Conservation (phyloP, 768 basidiomycete species). For the Tricholoma saponaceum region DNA sequence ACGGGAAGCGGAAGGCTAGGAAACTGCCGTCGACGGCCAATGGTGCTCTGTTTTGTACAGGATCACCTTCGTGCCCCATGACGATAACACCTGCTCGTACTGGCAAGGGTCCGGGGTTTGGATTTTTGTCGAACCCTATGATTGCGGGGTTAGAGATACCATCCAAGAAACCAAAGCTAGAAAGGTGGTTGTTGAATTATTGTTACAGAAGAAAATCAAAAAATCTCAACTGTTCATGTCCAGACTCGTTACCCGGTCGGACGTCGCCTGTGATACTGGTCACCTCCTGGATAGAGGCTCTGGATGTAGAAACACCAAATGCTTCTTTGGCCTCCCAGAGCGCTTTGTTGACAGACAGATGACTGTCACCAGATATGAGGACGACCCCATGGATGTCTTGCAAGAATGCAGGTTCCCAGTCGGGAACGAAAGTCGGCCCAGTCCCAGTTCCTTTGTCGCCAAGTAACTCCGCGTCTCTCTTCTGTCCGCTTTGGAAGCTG, state of each 20-base stretch:
- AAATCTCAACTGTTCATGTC: slow-evolving; percentile 40
- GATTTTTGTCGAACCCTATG: slow-evolving; percentile 32
- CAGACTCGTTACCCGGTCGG: slow-evolving; percentile 37
- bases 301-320: slow-evolving; percentile 26
- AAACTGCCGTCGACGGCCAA: slow-evolving; percentile 51
- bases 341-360: slow-evolving; percentile 31
- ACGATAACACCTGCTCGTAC: slow-evolving; percentile 42
- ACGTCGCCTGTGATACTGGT: slow-evolving; percentile 35
- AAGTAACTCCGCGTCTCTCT: slow-evolving; percentile 31
- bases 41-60: slow-evolving; percentile 22
- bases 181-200: background rate
- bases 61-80: slow-evolving; percentile 40
- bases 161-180: slow-evolving; percentile 49
- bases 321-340: slow-evolving; percentile 27
- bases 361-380: slow-evolving; percentile 43
- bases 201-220: background rate
- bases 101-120: slow-evolving; percentile 31
- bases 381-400: slow-evolving; percentile 46
- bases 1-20: slow-evolving; percentile 47
- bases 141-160: slow-evolving; percentile 49
- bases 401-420: slow-evolving; percentile 48
- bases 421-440: slow-evolving; percentile 25
- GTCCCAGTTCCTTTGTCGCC: slow-evolving; percentile 31
- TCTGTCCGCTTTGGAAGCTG: slow-evolving; percentile 38
- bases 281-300: slow-evolving; percentile 35